Evolutionary conservation across 202 grass and related monocot genomes (phyloP).

Genomic region (Schoenoplectus triqueter): DNA sequence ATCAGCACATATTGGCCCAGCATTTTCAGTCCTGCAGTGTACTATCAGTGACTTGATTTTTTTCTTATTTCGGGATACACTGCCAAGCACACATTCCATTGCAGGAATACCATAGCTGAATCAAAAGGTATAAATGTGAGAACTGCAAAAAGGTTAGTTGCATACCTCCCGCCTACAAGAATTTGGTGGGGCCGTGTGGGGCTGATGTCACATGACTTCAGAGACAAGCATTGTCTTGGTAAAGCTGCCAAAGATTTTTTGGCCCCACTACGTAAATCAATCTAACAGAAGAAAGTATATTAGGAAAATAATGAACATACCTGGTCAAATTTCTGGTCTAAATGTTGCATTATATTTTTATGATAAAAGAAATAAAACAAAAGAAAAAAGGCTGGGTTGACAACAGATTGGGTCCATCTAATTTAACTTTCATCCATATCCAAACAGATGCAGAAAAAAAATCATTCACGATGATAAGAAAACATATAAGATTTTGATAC

Average conservation of each 20-base stretch:
- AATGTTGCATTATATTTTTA: background rate
- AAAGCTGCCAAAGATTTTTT: slow-evolving; percentile 80
- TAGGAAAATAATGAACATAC: slow-evolving; percentile 37
- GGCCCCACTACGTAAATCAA: slow-evolving; percentile 86
- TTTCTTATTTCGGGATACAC: background rate
- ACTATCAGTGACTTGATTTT: background rate
- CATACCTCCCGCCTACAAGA: slow-evolving; percentile 90
- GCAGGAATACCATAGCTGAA: background rate
- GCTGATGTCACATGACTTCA: slow-evolving; percentile 98
- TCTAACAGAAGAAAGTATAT: slow-evolving; percentile 51
- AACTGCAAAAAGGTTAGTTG: slow-evolving; percentile 19
- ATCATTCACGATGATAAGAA: background rate
- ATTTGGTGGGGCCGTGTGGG: slow-evolving; percentile 85
- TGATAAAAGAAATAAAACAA: background rate
- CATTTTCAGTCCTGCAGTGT: background rate
- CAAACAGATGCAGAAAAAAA: background rate
- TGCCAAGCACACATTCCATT: slow-evolving; percentile 7
- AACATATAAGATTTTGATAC: background rate
- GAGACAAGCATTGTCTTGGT: slow-evolving; percentile 61
- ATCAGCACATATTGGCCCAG: slow-evolving; percentile 33
- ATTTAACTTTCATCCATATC: background rate
- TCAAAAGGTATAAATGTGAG: background rate
- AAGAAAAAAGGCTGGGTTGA: background rate
- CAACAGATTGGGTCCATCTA: slow-evolving; percentile 13
- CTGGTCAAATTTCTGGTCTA: background rate